Conservation (phyloP, 495 filamentous ascomycete species). For the Podospora fimiseda region DNA sequence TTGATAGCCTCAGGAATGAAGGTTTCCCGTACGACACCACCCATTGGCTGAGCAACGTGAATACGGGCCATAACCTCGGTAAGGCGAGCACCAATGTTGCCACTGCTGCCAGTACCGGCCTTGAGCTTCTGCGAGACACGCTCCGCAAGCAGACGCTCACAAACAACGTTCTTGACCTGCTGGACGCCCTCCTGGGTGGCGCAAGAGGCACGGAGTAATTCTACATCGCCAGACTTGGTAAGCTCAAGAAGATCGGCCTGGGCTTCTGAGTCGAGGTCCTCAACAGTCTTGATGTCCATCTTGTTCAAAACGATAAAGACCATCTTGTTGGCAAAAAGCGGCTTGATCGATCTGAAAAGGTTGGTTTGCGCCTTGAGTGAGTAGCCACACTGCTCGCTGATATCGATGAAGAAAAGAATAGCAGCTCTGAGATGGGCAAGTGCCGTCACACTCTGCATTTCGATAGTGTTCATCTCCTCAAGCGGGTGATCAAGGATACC, state of each 20-base stretch:
- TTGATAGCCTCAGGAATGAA: constrained; percentile 86
- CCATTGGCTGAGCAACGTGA: constrained; percentile 88
- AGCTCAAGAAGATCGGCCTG: constrained; percentile 72
- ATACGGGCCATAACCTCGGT: constrained; percentile 88
- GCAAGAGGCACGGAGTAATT: constrained; percentile 86
- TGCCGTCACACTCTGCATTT: constrained; percentile 95
- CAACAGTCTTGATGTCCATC: constrained; percentile 82
- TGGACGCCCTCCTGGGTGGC: constrained; percentile 93
- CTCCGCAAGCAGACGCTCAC: constrained; percentile 85
- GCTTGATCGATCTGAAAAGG: constrained; percentile 92
- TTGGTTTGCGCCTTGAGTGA: constrained; percentile 83
- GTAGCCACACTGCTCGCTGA: constrained; percentile 94
- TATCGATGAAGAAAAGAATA: constrained; percentile 96
- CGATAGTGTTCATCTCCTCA: constrained; percentile 99
- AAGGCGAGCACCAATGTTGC: constrained; percentile 66
- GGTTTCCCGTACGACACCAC: constrained; percentile 66
- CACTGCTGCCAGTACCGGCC: constrained; percentile 69
- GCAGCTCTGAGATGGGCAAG: constrained; percentile 93
- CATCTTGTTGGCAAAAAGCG: constrained; percentile 93
- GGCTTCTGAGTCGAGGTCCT: constrained; percentile 78
- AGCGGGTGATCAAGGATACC: constrained; percentile 96
- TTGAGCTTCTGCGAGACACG: constrained; percentile 93
- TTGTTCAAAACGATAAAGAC: constrained; percentile 97
- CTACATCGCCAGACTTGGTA: constrained; percentile 77
- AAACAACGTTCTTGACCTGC: constrained; percentile 88